Percentiles rank a stretch among this genome's conserved stretches.
Evolutionary conservation across 2,329 filamentous ascomycete species (phyloP).

Genomic region (Alternaria sp.): DNA sequence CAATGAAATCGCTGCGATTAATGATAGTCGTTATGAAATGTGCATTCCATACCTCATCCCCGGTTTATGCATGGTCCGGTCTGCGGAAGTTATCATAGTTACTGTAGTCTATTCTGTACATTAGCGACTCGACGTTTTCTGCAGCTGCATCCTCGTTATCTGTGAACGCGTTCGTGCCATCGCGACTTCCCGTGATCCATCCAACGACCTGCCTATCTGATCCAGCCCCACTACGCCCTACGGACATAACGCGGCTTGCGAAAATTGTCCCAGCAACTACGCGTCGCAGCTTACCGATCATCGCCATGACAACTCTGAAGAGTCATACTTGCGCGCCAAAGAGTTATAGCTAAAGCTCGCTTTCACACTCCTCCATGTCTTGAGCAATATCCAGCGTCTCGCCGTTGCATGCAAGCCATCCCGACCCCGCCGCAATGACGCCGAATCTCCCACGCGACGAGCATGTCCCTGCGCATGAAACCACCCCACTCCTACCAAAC

Average conservation of each 20-base stretch:
- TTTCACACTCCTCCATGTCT: background rate
- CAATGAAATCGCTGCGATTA: background rate
- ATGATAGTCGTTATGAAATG: background rate
- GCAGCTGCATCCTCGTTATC: background rate
- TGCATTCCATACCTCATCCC: background rate
- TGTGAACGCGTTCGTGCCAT: background rate
- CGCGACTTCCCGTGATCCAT: background rate
- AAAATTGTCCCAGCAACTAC: background rate
- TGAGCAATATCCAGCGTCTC: background rate
- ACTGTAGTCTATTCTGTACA: background rate
- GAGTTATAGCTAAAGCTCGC: background rate
- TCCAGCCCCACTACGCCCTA: background rate
- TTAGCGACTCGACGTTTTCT: background rate
- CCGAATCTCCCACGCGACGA: background rate
- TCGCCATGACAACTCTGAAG: background rate
- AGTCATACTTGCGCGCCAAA: background rate
- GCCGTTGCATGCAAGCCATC: background rate
- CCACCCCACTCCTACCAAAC: slow-evolving; percentile 53
- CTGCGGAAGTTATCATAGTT: background rate
- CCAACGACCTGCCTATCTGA: background rate
- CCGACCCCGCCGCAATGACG: slow-evolving; percentile 8
- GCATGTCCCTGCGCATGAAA: slow-evolving; percentile 40
- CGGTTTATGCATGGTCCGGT: background rate
- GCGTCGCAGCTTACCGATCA: background rate
- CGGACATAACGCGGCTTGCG: background rate